phyloP scores from a whole-genome alignment of 805 yeast genomes.

The Teunomyces barrocoloradensis region DNA sequence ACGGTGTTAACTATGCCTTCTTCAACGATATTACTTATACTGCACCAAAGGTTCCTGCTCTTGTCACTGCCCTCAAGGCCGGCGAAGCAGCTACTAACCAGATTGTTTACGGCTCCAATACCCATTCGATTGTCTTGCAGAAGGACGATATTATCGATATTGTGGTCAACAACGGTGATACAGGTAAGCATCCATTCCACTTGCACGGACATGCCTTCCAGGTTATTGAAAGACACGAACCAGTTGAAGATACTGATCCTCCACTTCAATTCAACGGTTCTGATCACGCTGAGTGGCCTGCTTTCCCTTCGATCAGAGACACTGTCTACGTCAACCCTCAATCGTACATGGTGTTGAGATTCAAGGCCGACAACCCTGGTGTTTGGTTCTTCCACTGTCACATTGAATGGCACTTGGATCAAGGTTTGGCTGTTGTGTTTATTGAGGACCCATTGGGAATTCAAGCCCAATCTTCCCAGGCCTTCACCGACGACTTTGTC shows the following conservation, averaged over 20 bases:
- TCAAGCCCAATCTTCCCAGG: slow-evolving; percentile 49
- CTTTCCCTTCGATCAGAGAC: slow-evolving; percentile 83
- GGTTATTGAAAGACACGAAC: slow-evolving; percentile 67
- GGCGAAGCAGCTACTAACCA: slow-evolving; percentile 57
- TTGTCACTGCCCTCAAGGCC: slow-evolving; percentile 74
- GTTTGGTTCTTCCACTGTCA: slow-evolving; percentile 99
- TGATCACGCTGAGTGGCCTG: slow-evolving; percentile 50
- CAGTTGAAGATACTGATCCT: slow-evolving; percentile 49
- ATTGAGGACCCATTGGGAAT: slow-evolving; percentile 81
- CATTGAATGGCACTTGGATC: slow-evolving; percentile 96
- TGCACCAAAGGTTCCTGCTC: slow-evolving; percentile 81
- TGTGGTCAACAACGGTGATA: slow-evolving; percentile 79
- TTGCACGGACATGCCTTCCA: slow-evolving; percentile 94
- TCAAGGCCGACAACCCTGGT: slow-evolving; percentile 94
- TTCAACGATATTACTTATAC: slow-evolving; percentile 83
- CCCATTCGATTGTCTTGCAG: slow-evolving; percentile 69
- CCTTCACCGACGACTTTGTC: slow-evolving; percentile 58
- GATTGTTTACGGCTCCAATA: slow-evolving; percentile 72
- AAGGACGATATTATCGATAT: slow-evolving; percentile 72
- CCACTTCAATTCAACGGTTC: slow-evolving; percentile 58
- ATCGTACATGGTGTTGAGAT: slow-evolving; percentile 82
- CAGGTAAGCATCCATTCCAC: slow-evolving; percentile 97
- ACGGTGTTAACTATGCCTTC: slow-evolving; percentile 95
- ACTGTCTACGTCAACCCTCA: slow-evolving; percentile 75
- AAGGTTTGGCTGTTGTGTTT: slow-evolving; percentile 80